Percentiles rank a stretch among this genome's conserved stretches.
Conservation (phyloP, 805 yeast species). For the Ogataea ganodermae region DNA sequence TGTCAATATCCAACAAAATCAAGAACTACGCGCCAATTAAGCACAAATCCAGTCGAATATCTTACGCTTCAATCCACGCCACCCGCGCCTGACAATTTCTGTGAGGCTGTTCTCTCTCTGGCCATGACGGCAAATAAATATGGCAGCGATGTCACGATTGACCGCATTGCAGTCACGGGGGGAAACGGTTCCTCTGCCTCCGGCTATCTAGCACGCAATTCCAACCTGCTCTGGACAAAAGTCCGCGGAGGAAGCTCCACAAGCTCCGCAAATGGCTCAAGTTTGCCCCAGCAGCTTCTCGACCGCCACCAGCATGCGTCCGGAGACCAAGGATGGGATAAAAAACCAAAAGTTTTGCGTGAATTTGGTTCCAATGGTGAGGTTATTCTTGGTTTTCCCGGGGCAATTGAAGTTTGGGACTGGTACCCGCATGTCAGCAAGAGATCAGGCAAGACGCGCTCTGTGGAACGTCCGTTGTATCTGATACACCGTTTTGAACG, state of each 20-base stretch:
- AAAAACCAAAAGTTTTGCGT: conserved; percentile 8
- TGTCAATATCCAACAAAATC: too few relatives aligned
- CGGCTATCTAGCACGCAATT: conserved; percentile 15
- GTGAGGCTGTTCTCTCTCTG: conserved; percentile 5
- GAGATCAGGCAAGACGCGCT: too few relatives aligned
- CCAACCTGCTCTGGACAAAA: conserved; percentile 21
- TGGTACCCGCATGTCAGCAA: conserved; percentile 28
- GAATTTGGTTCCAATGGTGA: conserved; percentile 44
- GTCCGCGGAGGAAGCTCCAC: conserved; percentile 11
- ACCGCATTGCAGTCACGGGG: conserved; percentile 5
- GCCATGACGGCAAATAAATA: conserved; percentile 7
- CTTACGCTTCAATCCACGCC: too few relatives aligned
- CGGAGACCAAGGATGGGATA: background rate
- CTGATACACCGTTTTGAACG: conserved; percentile 28
- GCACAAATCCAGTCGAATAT: background rate
- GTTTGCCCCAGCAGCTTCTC: background rate
- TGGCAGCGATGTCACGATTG: background rate
- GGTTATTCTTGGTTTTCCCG: conserved; percentile 31
- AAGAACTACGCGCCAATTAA: too few relatives aligned
- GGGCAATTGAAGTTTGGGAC: conserved; percentile 42
- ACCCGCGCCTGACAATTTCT: too few relatives aligned
- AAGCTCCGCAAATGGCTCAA: background rate
- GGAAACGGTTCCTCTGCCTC: conserved; percentile 4
- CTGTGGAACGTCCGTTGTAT: conserved; percentile 24
- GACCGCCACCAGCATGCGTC: background rate